Percentiles rank a stretch among this genome's conserved stretches.
These are phyloP conservation scores for Exophiala oligosperma DNA, from an alignment of 2,329 filamentous ascomycete species.

Conservation along the genomic window DNA sequence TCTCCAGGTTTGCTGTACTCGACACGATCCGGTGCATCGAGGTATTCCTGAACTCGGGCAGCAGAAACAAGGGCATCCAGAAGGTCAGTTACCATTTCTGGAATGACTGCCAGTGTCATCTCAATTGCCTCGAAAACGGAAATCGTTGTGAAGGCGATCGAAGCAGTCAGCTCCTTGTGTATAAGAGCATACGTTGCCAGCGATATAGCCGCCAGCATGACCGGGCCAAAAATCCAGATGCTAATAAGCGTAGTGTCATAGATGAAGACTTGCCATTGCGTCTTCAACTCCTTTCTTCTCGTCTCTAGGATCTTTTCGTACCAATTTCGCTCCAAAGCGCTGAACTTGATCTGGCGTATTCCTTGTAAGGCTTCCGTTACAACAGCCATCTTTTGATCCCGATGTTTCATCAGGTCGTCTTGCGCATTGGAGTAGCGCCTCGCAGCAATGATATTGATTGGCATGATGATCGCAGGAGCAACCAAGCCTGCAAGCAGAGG, in stretches of 20 bases:
- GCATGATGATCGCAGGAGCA: conserved; percentile 64
- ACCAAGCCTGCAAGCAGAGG: conserved; percentile 65
- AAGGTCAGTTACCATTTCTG: conserved; percentile 69
- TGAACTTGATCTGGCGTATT: conserved; percentile 83
- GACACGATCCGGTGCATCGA: conserved; percentile 65
- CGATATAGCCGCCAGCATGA: conserved; percentile 70
- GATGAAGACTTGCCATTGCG: conserved; percentile 66
- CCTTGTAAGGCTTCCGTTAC: conserved; percentile 76
- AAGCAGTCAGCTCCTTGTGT: conserved; percentile 64
- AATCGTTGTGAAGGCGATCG: conserved; percentile 76
- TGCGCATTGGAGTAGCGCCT: conserved; percentile 66
- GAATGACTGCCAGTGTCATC: conserved; percentile 67
- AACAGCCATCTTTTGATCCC: conserved; percentile 73
- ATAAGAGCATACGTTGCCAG: conserved; percentile 67
- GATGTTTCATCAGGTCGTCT: conserved; percentile 70
- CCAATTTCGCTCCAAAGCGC: conserved; percentile 74
- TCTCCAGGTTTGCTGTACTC: conserved; percentile 56
- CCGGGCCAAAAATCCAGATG: conserved; percentile 73
- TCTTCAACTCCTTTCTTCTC: conserved; percentile 65
- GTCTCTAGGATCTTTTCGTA: conserved; percentile 66
- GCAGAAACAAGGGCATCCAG: conserved; percentile 74
- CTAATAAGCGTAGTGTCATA: conserved; percentile 63
- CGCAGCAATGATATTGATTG: conserved; percentile 67
- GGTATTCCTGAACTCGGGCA: conserved; percentile 69
- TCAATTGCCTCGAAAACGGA: conserved; percentile 75